Percentiles rank a stretch among this genome's conserved stretches.
Conservation (phyloP, 2,329 filamentous ascomycete genomes). For the Leptosphaerulina australis region DNA sequence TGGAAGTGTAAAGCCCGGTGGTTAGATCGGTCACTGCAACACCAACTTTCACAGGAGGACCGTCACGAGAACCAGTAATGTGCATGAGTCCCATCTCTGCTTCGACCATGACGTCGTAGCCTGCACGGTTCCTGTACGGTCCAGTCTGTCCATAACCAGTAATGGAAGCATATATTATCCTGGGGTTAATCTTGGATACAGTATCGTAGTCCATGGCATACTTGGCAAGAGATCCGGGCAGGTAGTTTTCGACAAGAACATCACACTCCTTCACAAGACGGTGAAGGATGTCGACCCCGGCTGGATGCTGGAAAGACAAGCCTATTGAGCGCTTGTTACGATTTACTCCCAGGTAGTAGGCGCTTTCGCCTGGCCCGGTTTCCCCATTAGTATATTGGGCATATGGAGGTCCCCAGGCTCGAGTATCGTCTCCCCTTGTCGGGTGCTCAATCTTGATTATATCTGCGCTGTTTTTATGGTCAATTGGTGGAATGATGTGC, state of each 20-base stretch:
- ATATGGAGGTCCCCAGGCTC: conserved; percentile 96
- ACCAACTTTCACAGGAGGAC: conserved; percentile 93
- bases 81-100: conserved; percentile 99
- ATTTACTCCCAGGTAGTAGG: conserved; percentile 94
- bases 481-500: conserved; percentile 21
- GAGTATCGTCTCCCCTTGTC: conserved; percentile 75
- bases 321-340: conserved; percentile 96
- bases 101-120: conserved; percentile 99
- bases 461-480: conserved; percentile 72
- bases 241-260: conserved; percentile 94
- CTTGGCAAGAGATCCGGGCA: conserved; percentile 86
- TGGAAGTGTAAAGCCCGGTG: conserved; percentile 92
- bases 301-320: conserved; percentile 84
- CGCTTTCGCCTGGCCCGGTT: conserved; percentile 82
- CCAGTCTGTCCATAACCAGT: conserved; percentile 97
- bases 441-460: conserved; percentile 98
- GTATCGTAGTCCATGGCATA: conserved; percentile 89
- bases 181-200: conserved; percentile 79
- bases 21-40: conserved; percentile 97
- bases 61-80: conserved; percentile 87
- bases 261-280: conserved; percentile 83
- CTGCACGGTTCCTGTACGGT: conserved; percentile 82
- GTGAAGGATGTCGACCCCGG: conserved; percentile 86
- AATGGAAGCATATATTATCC: conserved; percentile 91
- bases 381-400: conserved; percentile 71